Evolutionary conservation across 345 rosid species (phyloP).

Genomic region (Brassica juncea): DNA sequence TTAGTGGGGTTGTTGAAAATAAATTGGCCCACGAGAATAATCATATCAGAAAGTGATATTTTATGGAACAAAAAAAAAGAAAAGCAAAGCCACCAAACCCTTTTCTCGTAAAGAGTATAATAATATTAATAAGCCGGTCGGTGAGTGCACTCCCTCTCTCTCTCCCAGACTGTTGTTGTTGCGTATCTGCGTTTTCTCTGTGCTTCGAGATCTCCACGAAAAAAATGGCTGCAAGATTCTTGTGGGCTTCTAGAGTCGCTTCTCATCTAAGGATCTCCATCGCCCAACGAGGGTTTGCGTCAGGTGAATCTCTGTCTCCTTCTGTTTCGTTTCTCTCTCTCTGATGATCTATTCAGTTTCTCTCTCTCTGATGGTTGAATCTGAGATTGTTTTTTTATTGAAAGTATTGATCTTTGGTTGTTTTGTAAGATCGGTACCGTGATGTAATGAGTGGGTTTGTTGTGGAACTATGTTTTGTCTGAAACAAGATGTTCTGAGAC

Average conservation of each 20-base stretch:
- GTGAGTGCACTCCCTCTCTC: conserved; percentile 29
- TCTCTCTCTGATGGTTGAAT: conserved; percentile 19
- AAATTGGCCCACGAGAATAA: conserved; percentile 19
- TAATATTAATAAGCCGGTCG: conserved; percentile 26
- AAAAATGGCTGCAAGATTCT: conserved; percentile 66
- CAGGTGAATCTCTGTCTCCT: conserved; percentile 47
- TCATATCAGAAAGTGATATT: conserved; percentile 22
- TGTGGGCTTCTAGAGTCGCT: conserved; percentile 96
- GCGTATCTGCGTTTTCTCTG: background rate
- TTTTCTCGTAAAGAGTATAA: conserved; percentile 28
- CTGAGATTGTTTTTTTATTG: conserved; percentile 5
- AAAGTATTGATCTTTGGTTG: background rate
- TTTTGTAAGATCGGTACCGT: background rate
- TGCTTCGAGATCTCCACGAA: conserved; percentile 30
- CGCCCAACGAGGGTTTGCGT: conserved; percentile 66
- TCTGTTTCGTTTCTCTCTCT: background rate
- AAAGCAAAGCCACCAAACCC: conserved; percentile 41
- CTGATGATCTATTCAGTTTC: background rate
- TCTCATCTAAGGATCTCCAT: conserved; percentile 83
- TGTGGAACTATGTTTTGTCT: background rate
- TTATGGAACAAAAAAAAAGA: background rate
- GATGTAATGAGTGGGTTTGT: background rate
- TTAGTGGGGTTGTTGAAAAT: conserved; percentile 21
- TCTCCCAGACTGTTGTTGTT: conserved; percentile 3
- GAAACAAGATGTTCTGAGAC: background rate